Percentiles rank a stretch among this genome's conserved stretches.
Conservation (phyloP, 2,329 filamentous ascomycete genomes). For the Trichoderma oligosporum region DNA sequence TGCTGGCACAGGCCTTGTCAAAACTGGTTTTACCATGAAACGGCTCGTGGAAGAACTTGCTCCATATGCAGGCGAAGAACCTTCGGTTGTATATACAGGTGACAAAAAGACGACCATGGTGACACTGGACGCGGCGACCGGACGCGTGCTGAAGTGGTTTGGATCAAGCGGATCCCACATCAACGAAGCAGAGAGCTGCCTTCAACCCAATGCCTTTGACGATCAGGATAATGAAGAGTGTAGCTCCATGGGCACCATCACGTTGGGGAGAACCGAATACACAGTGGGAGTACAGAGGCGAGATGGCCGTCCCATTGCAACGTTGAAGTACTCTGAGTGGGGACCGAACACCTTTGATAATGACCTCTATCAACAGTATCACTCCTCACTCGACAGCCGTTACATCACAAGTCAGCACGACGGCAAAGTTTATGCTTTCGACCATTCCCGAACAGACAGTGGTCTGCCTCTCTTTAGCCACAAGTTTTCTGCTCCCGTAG, state of each 20-base stretch:
- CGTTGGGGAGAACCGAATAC: slow-evolving; percentile 84
- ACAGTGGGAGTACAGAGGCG: slow-evolving; percentile 78
- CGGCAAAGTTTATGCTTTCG: slow-evolving; percentile 76
- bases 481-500: slow-evolving; percentile 72
- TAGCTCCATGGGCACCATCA: slow-evolving; percentile 73
- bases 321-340: slow-evolving; percentile 92
- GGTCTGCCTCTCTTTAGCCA: slow-evolving; percentile 61
- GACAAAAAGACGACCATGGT: slow-evolving; percentile 88
- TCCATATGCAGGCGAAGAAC: slow-evolving; percentile 70
- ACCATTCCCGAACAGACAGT: slow-evolving; percentile 55
- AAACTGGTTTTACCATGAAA: slow-evolving; percentile 74
- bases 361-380: slow-evolving; percentile 82
- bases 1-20: slow-evolving; percentile 55
- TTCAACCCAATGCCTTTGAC: slow-evolving; percentile 62
- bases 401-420: slow-evolving; percentile 88
- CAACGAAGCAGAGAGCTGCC: slow-evolving; percentile 70
- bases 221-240: slow-evolving; percentile 71
- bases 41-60: slow-evolving; percentile 78
- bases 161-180: slow-evolving; percentile 67
- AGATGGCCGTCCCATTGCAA: slow-evolving; percentile 74
- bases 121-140: slow-evolving; percentile 82
- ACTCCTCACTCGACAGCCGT: slow-evolving; percentile 73
- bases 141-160: slow-evolving; percentile 78
- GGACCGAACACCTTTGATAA: slow-evolving; percentile 84
- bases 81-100: slow-evolving; percentile 81